These are phyloP conservation scores for Scheffersomyces ergatensis DNA, from an alignment of 805 yeast species.

Conservation along the genomic window DNA sequence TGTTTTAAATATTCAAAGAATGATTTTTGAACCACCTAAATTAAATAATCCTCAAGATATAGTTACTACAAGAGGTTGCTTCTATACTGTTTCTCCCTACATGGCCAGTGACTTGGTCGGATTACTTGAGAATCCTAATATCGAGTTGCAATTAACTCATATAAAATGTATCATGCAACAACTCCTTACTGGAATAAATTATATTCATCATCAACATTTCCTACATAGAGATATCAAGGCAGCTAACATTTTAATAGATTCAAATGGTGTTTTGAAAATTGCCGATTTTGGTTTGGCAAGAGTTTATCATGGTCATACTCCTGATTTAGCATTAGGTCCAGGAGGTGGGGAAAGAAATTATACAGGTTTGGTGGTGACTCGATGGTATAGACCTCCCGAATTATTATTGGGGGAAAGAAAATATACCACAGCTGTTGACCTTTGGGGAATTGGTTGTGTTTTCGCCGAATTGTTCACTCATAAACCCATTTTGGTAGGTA, in stretches of 20 bases:
- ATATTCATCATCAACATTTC: conserved; percentile 61
- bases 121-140: conserved; percentile 72
- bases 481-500: conserved; percentile 83
- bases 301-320: conserved; percentile 59
- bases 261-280: conserved; percentile 73
- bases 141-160: conserved; percentile 58
- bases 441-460: conserved; percentile 98
- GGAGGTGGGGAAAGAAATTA: conserved; percentile 56
- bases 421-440: conserved; percentile 92
- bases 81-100: conserved; percentile 89
- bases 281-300: conserved; percentile 97
- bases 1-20: conserved; percentile 73
- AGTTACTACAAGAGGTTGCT: conserved; percentile 42
- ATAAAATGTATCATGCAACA: conserved; percentile 83
- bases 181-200: conserved; percentile 74
- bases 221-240: conserved; percentile 93
- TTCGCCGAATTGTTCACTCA: conserved; percentile 85
- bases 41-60: conserved; percentile 29
- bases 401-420: conserved; percentile 77
- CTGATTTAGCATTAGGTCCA: conserved; percentile 51
- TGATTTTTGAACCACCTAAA: conserved; percentile 51
- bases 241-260: conserved; percentile 85
- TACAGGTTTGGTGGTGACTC: conserved; percentile 77
- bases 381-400: conserved; percentile 99
- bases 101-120: conserved; percentile 94